Evolutionary conservation across 371 early-diverging fungal genomes (phyloP), one percentile per base, ranked within the genome.

Genomic region (Mucor circinelloides): DNA sequence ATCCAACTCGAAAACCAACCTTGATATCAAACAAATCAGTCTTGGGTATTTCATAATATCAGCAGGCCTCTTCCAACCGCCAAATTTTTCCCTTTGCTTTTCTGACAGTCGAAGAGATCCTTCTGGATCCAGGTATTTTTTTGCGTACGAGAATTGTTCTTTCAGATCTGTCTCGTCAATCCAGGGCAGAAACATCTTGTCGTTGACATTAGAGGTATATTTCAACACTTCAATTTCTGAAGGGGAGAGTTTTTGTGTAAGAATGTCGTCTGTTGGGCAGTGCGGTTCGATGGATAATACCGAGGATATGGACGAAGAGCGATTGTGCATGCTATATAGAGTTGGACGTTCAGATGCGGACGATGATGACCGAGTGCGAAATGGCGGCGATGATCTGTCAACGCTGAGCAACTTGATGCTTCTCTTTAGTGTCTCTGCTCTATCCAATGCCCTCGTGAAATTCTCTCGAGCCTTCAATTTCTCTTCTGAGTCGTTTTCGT

Each of bases 11-110:
- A 0, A 5, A 1, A 9, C 15, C 12, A 70, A 81, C 76, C 89
- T 87, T 12, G 90, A 89, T 34, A 91, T 86, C 30, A 83, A 58
- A 34, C 79, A 81, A 56, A 93, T 89, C 70, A 94, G 82, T 46
- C 75, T 79, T 1, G 93, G 94, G 21, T 80, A 71, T 42, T 74
- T 75, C 87, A 89, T 91, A 27, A 94, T 79, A 64, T 92, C 89
- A 13, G 83, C 78, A 6, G 94, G 92, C 10, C 97, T 85, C 69
- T 87, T 91, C 97, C 97, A 96, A 12, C 85, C 85, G 52, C 88
- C 90, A 75, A 93, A 92, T 54, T 86, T 85, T 7, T 80, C 83
- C 55, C 70, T 76, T 70, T 96, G 97, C 64, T 90, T 89, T 27
- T 82, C 75, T 0, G 95, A 94, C 52, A 96, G 75, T n/a, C 78